Conservation (phyloP, 192 early-diverging fungal species). For the Helicostylum pulchrum region DNA sequence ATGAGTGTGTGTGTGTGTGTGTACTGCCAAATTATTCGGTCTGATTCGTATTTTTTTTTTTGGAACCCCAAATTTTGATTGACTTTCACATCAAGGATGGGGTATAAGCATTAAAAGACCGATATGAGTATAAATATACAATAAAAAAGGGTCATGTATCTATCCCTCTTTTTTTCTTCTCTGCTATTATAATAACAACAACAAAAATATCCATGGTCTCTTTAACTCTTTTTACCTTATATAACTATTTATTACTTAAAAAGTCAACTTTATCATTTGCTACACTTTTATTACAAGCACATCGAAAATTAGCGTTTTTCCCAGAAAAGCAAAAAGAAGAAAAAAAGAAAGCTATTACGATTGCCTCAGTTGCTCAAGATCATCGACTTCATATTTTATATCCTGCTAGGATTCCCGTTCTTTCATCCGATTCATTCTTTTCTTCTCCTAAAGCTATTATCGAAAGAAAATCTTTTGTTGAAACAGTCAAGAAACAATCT, state of each 20-base stretch:
- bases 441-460: neutral
- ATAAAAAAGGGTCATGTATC: neutral
- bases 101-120: neutral
- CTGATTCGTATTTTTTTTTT: too few species aligned
- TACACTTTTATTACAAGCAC: conserved; percentile 3
- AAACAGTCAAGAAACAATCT: neutral
- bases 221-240: conserved; percentile 14
- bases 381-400: neutral
- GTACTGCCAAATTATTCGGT: too few species aligned
- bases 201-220: conserved; percentile 10
- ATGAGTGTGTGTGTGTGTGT: too few species aligned
- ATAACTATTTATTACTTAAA: conserved; percentile 11
- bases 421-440: conserved; percentile 1
- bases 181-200: neutral
- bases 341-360: too few species aligned
- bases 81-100: neutral
- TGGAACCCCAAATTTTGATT: conserved; percentile 1
- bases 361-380: neutral
- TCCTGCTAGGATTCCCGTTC: neutral
- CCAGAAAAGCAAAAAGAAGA: neutral
- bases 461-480: neutral
- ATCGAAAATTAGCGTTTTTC: conserved; percentile 4
- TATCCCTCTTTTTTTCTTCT: conserved; percentile 13
- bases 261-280: neutral
- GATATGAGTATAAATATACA: neutral